phyloP scores from a whole-genome alignment of 2,329 filamentous ascomycete species.

The Colletotrichum theobromicola region DNA sequence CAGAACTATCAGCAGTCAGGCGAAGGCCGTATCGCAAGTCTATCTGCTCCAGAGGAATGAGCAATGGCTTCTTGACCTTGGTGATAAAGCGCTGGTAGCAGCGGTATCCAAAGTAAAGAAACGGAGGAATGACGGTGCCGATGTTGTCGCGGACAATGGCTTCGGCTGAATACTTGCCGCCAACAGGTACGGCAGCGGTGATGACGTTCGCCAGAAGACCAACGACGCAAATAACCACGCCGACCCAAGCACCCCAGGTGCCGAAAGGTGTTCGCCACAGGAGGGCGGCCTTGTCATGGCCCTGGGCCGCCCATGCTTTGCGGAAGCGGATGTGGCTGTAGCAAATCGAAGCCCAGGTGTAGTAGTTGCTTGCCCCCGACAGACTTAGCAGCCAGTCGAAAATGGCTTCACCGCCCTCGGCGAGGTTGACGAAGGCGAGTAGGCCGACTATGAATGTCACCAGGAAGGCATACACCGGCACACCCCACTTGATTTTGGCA shows the following conservation, averaged over 20 bases:
- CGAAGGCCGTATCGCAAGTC: slow-evolving; percentile 27
- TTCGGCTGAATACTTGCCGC: slow-evolving; percentile 20
- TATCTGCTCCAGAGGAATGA: slow-evolving; percentile 29
- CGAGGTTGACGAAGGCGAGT: slow-evolving; percentile 48
- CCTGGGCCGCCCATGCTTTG: slow-evolving; percentile 42
- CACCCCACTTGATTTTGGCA: slow-evolving; percentile 35
- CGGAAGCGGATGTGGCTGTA: slow-evolving; percentile 51
- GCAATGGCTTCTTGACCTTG: slow-evolving; percentile 10
- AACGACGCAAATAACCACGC: slow-evolving; percentile 29
- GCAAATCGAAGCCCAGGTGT: slow-evolving; percentile 54
- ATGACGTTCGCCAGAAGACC: slow-evolving; percentile 35
- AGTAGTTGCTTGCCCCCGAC: slow-evolving; percentile 48
- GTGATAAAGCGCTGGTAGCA: slow-evolving; percentile 16
- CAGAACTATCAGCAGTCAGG: background rate
- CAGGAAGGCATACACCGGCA: slow-evolving; percentile 46
- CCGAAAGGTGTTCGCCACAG: slow-evolving; percentile 35
- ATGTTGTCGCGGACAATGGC: slow-evolving; percentile 30
- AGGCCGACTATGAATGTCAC: slow-evolving; percentile 44
- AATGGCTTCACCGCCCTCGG: slow-evolving; percentile 38
- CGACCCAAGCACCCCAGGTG: slow-evolving; percentile 28
- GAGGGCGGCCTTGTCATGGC: slow-evolving; percentile 36
- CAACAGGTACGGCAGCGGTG: slow-evolving; percentile 27
- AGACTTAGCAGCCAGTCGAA: slow-evolving; percentile 54
- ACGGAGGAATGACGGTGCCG: slow-evolving; percentile 29
- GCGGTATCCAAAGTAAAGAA: slow-evolving; percentile 29